These are phyloP conservation scores for Kwoniella mangroviensis DNA, from an alignment of 768 basidiomycete species.

Conservation along the genomic window DNA sequence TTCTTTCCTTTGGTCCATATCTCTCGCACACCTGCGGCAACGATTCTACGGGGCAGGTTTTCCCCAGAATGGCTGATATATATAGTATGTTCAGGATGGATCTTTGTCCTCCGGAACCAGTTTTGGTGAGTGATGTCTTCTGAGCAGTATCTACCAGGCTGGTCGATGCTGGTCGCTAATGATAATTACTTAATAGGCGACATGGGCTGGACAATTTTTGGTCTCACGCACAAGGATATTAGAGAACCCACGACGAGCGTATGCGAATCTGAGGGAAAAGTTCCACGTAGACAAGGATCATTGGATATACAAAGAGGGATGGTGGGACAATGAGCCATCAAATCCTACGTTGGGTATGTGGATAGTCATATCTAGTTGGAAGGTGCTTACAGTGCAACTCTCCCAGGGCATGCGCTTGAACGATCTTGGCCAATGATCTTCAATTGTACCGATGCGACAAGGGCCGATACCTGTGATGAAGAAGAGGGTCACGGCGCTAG, in stretches of 20 bases:
- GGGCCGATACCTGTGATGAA: conserved; percentile 33
- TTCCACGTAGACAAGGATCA: conserved; percentile 45
- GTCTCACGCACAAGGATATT: conserved; percentile 50
- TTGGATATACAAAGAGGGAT: conserved; percentile 52
- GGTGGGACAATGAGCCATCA: conserved; percentile 40
- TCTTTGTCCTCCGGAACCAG: conserved; percentile 43
- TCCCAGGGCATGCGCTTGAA: conserved; percentile 47
- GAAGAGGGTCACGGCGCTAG: conserved; percentile 15
- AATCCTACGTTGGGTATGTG: conserved; percentile 45
- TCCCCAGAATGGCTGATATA: conserved; percentile 50
- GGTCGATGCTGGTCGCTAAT: no score
- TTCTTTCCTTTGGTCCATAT: conserved; percentile 55
- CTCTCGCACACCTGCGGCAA: conserved; percentile 42
- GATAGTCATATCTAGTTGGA: background rate
- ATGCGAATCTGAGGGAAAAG: conserved; percentile 36
- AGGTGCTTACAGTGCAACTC: background rate
- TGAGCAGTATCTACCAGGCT: background rate
- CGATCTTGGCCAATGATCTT: conserved; percentile 53
- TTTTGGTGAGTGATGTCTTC: conserved; percentile 21
- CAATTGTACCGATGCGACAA: conserved; percentile 35
- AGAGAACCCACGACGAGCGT: conserved; percentile 39
- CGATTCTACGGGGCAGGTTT: conserved; percentile 45
- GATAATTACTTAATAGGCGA: conserved; percentile 27
- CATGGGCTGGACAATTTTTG: conserved; percentile 56
- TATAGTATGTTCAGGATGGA: conserved; percentile 52